phyloP scores from a whole-genome alignment of 1,284 basidiomycete species.

The Puccinia triticina region DNA sequence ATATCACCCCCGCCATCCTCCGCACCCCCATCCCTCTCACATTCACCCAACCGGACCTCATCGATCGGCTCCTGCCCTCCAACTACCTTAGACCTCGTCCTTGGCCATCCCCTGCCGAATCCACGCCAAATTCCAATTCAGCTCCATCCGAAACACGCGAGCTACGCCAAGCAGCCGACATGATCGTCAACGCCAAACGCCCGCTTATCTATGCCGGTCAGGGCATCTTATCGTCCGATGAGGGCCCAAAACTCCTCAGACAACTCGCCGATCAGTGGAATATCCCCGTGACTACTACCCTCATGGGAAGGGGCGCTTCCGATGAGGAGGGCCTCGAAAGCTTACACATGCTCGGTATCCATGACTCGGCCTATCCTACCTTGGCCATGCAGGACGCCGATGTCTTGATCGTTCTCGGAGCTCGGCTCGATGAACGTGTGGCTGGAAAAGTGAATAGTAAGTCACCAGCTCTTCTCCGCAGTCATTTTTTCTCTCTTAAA shows the following conservation, averaged over 20 bases:
- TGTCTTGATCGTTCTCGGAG: constrained; percentile 94
- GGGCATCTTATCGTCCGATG: constrained; percentile 79
- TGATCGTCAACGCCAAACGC: constrained; percentile 88
- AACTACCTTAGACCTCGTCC: constrained; percentile 62
- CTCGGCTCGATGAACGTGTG: constrained; percentile 95
- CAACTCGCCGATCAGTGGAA: constrained; percentile 81
- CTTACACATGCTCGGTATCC: constrained; percentile 99
- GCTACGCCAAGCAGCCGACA: constrained; percentile 79
- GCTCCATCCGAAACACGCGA: constrained; percentile 62
- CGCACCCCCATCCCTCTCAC: constrained; percentile 82
- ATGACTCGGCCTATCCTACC: constrained; percentile 96
- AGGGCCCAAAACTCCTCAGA: constrained; percentile 81
- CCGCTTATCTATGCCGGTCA: constrained; percentile 94
- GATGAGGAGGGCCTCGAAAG: constrained; percentile 82
- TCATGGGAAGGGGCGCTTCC: constrained; percentile 92
- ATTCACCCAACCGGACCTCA: constrained; percentile 79
- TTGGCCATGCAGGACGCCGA: constrained; percentile 96
- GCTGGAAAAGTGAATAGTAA: constrained; percentile 81
- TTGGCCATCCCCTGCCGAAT: constrained; percentile 53
- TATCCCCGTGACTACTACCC: constrained; percentile 94
- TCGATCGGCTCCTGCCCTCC: constrained; percentile 73
- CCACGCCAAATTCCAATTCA: constrained; percentile 52
- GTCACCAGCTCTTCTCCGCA: constrained; percentile 53
- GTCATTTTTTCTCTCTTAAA: too few species aligned
- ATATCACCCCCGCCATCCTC: constrained; percentile 90